Evolutionary conservation across 2,329 filamentous ascomycete genomes (phyloP).

Genomic region (Tolypocladium amazonense): DNA sequence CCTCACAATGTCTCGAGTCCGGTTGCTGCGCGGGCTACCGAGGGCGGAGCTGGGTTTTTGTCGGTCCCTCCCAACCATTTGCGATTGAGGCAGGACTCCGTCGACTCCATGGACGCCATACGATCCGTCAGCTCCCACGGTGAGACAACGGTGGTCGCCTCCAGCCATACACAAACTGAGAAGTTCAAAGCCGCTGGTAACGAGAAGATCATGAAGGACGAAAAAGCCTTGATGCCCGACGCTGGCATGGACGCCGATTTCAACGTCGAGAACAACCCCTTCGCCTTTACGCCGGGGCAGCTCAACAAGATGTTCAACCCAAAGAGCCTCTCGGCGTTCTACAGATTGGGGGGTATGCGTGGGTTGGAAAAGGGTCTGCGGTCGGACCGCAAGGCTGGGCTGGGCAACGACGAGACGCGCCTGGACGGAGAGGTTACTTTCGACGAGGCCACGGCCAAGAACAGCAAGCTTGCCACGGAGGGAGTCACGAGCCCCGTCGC

Average conservation of each 20-base stretch:
- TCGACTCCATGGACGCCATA: conserved; percentile 55
- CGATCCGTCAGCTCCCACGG: conserved; percentile 50
- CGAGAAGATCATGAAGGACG: conserved; percentile 50
- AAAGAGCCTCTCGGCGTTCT: conserved; percentile 75
- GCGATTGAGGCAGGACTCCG: conserved; percentile 56
- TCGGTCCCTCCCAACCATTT: conserved; percentile 49
- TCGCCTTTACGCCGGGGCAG: conserved; percentile 76
- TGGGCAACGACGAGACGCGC: conserved; percentile 64
- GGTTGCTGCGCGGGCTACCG: conserved; percentile 30
- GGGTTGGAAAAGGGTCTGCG: conserved; percentile 74
- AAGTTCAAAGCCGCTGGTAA: conserved; percentile 31
- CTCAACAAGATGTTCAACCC: conserved; percentile 83
- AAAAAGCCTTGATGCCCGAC: conserved; percentile 64
- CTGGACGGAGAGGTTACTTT: conserved; percentile 60
- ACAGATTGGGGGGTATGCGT: conserved; percentile 63
- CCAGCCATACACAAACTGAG: conserved; percentile 31
- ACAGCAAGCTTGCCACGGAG: conserved; percentile 23
- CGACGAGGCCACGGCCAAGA: conserved; percentile 48
- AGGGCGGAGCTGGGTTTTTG: conserved; percentile 45
- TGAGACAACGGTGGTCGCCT: conserved; percentile 47
- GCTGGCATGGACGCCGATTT: conserved; percentile 69
- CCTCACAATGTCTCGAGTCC: conserved; percentile 62
- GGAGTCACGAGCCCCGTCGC: conserved; percentile 7
- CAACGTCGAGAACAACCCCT: conserved; percentile 65
- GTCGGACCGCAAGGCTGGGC: conserved; percentile 58